Evolutionary conservation across 1,284 basidiomycete genomes (phyloP).

Genomic region (Gomphus sp.): DNA sequence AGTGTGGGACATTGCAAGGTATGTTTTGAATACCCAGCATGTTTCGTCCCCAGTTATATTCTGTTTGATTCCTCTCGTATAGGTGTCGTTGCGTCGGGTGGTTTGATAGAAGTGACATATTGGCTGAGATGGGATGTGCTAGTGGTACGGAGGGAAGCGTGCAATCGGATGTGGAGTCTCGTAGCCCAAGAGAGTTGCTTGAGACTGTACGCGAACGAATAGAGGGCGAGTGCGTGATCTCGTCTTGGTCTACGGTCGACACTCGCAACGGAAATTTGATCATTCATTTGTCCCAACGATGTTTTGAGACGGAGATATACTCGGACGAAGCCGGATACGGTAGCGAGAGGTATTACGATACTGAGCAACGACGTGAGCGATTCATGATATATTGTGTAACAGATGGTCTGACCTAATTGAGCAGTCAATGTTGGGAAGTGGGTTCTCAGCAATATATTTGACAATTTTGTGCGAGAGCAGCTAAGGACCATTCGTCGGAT

Average conservation of each 20-base stretch:
- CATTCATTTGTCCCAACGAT: slow-evolving; percentile 80
- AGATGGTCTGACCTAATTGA: neutral
- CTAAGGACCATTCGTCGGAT: slow-evolving; percentile 24
- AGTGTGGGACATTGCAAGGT: slow-evolving; percentile 75
- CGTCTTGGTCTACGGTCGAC: slow-evolving; percentile 84
- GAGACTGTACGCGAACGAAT: slow-evolving; percentile 83
- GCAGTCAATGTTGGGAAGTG: slow-evolving; percentile 77
- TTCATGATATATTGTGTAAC: neutral
- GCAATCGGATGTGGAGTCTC: slow-evolving; percentile 6
- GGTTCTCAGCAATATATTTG: slow-evolving; percentile 67
- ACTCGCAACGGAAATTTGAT: slow-evolving; percentile 85
- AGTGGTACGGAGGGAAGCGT: neutral
- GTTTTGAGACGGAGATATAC: slow-evolving; percentile 94
- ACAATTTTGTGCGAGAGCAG: slow-evolving; percentile 61
- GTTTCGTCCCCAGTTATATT: neutral
- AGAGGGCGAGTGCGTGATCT: slow-evolving; percentile 84
- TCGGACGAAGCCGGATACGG: slow-evolving; percentile 79
- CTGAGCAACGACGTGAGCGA: slow-evolving; percentile 73
- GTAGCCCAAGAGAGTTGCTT: slow-evolving; percentile 71
- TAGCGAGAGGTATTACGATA: slow-evolving; percentile 47
- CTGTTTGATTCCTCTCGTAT: neutral
- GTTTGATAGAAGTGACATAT: slow-evolving; percentile 5
- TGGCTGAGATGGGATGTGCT: slow-evolving; percentile 1
- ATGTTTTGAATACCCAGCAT: neutral
- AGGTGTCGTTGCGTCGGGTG: slow-evolving; percentile 9